Evolutionary conservation across 768 basidiomycete genomes (phyloP).

Genomic region (Tricholoma flavovirens): DNA sequence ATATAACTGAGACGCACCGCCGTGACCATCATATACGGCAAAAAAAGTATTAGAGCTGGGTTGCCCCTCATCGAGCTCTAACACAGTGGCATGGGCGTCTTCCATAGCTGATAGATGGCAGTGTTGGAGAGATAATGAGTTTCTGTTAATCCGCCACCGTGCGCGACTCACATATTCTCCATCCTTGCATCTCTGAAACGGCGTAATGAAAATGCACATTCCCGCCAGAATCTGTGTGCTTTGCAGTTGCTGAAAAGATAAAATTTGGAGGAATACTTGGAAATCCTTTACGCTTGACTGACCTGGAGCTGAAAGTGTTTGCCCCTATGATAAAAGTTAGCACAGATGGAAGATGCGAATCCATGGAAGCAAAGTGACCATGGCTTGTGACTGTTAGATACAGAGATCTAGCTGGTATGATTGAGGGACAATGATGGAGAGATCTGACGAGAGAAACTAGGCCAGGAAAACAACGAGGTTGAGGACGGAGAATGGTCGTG

Average conservation of each 20-base stretch:
- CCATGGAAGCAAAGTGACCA: slow-evolving; percentile 24
- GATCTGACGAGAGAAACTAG: slow-evolving; percentile 3
- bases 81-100: slow-evolving; percentile 79
- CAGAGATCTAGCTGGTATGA: slow-evolving; percentile 6
- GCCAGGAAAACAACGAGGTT: slow-evolving; percentile 20
- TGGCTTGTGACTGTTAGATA: slow-evolving; percentile 13
- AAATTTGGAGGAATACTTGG: slow-evolving; percentile 9
- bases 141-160: neutral
- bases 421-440: slow-evolving; percentile 7
- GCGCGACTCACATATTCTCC: slow-evolving; percentile 85
- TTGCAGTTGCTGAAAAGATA: slow-evolving; percentile 60
- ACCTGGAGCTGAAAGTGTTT: slow-evolving; percentile 83
- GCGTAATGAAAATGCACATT: slow-evolving; percentile 70
- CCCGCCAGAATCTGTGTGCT: slow-evolving; percentile 67
- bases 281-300: slow-evolving; percentile 20
- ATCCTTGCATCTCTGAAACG: slow-evolving; percentile 97
- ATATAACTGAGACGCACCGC: slow-evolving; percentile 51
- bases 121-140: neutral
- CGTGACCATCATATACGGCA: slow-evolving; percentile 97
- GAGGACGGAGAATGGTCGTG: slow-evolving; percentile 27
- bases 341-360: slow-evolving; percentile 7
- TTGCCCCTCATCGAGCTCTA: slow-evolving; percentile 56
- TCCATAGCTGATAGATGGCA: slow-evolving; percentile 77
- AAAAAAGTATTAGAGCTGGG: slow-evolving; percentile 72
- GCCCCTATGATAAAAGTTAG: slow-evolving; percentile 49